Base-by-base conservation (phyloP, 129 eudicot species). In the Artemisia annua region DNA sequence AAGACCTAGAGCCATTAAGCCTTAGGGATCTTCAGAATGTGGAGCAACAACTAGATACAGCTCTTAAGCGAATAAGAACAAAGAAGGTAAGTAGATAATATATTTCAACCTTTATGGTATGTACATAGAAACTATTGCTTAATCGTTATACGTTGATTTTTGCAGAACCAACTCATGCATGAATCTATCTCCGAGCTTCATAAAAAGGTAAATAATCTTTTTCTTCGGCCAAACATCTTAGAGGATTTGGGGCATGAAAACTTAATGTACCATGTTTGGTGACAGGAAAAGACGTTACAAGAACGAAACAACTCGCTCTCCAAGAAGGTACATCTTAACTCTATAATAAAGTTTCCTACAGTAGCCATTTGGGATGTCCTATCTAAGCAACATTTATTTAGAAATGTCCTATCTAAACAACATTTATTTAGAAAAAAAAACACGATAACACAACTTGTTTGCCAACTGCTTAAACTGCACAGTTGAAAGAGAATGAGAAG, bases 161-260 rank as follows among this genome's bases (percentile, higher is more conserved):
- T 75, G 83, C 90, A 92, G 98, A 89, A 89, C 80, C 98, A 92
- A 71, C 63, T 85, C 5, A 89, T 92, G 96, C 83, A 85, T 7
- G 96, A 92, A 75, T 85, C 98, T 30, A 85, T 92, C 67, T 83
- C 90, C 22, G 85, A 89, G 79, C 91, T 92, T 46, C 98, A 92
- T 75, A 92, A 92, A 68, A 87, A 87, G 92, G 98, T 92, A 80
- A 49, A 2, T 24, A 11, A 30, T 18, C 44, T 43, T 14, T 71
- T 5, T 16, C 15, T 26, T 3, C 17, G 30, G 12, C 8, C 50
- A 53, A 64, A 61, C 48, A 50, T 5, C 9, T 72, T 19, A 2
- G 8, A 0, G 28, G 50, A 46, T 16, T 11, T 3, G 14, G 17
- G 16, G 8, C 7, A 24, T 56, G 55, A 58, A 71, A 56, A 22